Evolutionary conservation across 2,329 filamentous ascomycete species (phyloP), one percentile per base, ranked within the genome.

Genomic region (Colletotrichum sp.): DNA sequence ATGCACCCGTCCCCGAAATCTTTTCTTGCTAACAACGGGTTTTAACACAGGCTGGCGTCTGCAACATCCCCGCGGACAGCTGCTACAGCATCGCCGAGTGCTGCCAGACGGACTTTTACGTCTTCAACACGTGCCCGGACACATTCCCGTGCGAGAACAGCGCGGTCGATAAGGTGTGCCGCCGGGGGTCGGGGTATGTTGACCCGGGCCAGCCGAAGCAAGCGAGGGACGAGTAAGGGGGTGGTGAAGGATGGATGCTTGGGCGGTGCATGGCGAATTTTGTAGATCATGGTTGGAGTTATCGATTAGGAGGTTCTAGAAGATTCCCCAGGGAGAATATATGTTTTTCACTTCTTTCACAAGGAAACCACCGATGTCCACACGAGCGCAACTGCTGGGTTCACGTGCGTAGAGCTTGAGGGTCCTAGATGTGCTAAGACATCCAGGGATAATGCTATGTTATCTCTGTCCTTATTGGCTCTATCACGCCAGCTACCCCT

Each of bases 261-360:
- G 0, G 5, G 19, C 3, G 11, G 0, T 49, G 44, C 1, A 4
- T 49, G 44, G 44, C 44, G 44, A 22, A 22, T 49, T 49, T 0
- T 13, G 0, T 49, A 22, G 44, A n/a, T 49, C 19, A 49, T 0
- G 44, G 44, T 49, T 49, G 44, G 39, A n/a, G 44, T 49, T 49
- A 4, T 11, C 44, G 22, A 12, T 49, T 49, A 13, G n/a, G 44
- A 49, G 44, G 19, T 49, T n/a, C 11, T 49, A 3, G 7, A 49
- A 49, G 44, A 49, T 49, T 22, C 44, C 44, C n/a, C 19, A 13
- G 0, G 19, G 39, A 49, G 3, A 49, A 12, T 19, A 0, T 7
- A 3, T 49, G 2, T 49, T 49, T 12, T 44, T 9, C 16, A n/a
- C 8, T 44, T 44, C 36, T n/a, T n/a, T n/a, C n/a, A n/a, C n/a